A percentile compares a stretch with the other conserved stretches of the same genome.
These are phyloP conservation scores for Achaetomiella virescens DNA, from an alignment of 495 filamentous ascomycete genomes.

Conservation along the genomic window DNA sequence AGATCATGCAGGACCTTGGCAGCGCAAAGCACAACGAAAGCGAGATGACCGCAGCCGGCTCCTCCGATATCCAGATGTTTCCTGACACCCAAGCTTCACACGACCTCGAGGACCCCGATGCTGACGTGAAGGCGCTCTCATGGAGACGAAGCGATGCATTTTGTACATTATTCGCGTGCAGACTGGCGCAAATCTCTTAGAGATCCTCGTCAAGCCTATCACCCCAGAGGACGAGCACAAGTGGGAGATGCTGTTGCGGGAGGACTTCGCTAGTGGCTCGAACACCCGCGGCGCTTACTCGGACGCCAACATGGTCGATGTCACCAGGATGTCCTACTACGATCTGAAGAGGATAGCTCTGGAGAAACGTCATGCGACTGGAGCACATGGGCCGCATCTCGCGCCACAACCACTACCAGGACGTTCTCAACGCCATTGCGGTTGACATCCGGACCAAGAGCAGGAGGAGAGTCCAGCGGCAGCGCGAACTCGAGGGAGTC, in stretches of 20 bases:
- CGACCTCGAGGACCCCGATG: conserved; percentile 87
- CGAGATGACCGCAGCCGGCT: conserved; percentile 80
- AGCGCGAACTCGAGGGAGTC: conserved; percentile 84
- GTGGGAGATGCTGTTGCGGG: conserved; percentile 76
- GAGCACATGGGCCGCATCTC: conserved; percentile 81
- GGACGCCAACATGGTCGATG: conserved; percentile 83
- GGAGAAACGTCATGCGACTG: conserved; percentile 86
- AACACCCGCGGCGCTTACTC: conserved; percentile 78
- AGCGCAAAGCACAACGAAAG: conserved; percentile 93
- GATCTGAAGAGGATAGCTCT: conserved; percentile 88
- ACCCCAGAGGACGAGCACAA: conserved; percentile 78
- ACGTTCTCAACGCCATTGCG: conserved; percentile 92
- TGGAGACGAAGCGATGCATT: conserved; percentile 96
- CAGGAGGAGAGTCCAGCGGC: conserved; percentile 79
- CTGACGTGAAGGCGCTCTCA: conserved; percentile 87
- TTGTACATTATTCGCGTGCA: conserved; percentile 97
- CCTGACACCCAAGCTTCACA: conserved; percentile 88
- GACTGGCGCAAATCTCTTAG: conserved; percentile 82
- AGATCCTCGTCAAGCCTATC: conserved; percentile 90
- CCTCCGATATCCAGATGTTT: conserved; percentile 88
- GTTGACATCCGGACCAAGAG: conserved; percentile 97
- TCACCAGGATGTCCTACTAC: conserved; percentile 82
- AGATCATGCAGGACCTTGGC: conserved; percentile 86
- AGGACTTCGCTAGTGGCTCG: conserved; percentile 67
- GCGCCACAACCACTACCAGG: conserved; percentile 91